phyloP scores from a whole-genome alignment of 2,329 filamentous ascomycete species.

The Aspergillus ustus region DNA sequence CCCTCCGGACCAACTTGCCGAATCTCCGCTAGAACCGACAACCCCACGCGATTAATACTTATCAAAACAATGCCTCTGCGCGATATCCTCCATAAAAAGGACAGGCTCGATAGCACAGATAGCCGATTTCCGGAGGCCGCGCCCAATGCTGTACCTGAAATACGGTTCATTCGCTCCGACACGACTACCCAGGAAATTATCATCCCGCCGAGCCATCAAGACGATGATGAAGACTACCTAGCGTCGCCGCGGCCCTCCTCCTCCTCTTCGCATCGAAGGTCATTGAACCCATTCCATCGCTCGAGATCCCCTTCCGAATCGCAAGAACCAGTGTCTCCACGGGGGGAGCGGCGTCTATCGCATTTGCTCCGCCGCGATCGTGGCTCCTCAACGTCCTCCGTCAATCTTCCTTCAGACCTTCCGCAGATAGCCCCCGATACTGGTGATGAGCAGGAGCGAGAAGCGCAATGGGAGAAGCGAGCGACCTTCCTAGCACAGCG shows the following conservation, averaged over 20 bases:
- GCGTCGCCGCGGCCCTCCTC: slow-evolving; percentile 31
- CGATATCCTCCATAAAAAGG: slow-evolving; percentile 67
- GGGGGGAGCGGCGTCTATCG: slow-evolving; percentile 39
- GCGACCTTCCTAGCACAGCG: slow-evolving; percentile 82
- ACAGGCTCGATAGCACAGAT: slow-evolving; percentile 50
- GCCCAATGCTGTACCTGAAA: slow-evolving; percentile 60
- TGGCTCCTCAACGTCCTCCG: slow-evolving; percentile 50
- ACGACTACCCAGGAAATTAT: slow-evolving; percentile 80
- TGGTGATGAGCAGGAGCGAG: slow-evolving; percentile 58
- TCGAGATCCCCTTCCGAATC: slow-evolving; percentile 32
- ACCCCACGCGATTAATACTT: slow-evolving; percentile 8
- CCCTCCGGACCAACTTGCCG: slow-evolving; percentile 4
- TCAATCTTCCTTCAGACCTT: slow-evolving; percentile 77
- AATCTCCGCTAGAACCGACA: slow-evolving; percentile 18
- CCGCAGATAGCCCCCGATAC: slow-evolving; percentile 68
- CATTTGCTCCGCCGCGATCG: slow-evolving; percentile 41
- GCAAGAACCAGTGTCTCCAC: slow-evolving; percentile 28
- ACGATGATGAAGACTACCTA: slow-evolving; percentile 45
- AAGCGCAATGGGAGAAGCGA: slow-evolving; percentile 88
- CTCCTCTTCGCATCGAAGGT: slow-evolving; percentile 39
- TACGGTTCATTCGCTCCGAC: slow-evolving; percentile 84
- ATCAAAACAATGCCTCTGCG: slow-evolving; percentile 59
- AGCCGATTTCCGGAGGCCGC: slow-evolving; percentile 43
- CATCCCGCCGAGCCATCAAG: slow-evolving; percentile 64
- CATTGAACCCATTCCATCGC: slow-evolving; percentile 39